These are phyloP conservation scores for Microdochium paspali DNA, from an alignment of 2,329 filamentous ascomycete genomes.

Conservation along the genomic window DNA sequence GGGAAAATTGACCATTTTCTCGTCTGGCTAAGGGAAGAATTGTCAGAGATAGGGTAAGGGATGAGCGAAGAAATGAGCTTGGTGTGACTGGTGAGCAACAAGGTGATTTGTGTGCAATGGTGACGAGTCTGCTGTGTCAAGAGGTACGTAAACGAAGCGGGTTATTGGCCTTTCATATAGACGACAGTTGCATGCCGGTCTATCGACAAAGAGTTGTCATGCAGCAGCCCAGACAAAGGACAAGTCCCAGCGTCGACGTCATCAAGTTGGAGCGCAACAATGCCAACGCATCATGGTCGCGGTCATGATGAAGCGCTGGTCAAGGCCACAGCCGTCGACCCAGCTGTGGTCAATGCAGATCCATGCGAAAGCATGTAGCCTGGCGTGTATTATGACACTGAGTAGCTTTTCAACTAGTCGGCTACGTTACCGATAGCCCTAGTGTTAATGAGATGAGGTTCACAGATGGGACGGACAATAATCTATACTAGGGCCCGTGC, in stretches of 20 bases:
- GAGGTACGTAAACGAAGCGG: neutral
- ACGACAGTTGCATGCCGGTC: neutral
- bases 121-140: neutral
- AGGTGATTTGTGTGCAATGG: neutral
- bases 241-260: neutral
- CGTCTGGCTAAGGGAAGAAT: too few species aligned
- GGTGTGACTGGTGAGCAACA: neutral
- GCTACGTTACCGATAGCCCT: too few species aligned
- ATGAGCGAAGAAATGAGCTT: neutral
- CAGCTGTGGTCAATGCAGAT: too few species aligned
- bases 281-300: neutral
- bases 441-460: too few species aligned
- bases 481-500: too few species aligned
- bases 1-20: neutral
- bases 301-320: too few species aligned
- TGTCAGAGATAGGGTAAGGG: neutral
- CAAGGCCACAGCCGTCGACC: too few species aligned
- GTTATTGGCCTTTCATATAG: neutral
- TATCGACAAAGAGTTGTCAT: neutral
- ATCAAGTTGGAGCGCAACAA: neutral
- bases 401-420: too few species aligned
- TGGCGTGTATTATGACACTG: too few species aligned
- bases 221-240: neutral
- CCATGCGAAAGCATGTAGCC: too few species aligned
- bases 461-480: too few species aligned